Conservation (phyloP, 164 flowering plant species). For the Berberis vulgaris region DNA sequence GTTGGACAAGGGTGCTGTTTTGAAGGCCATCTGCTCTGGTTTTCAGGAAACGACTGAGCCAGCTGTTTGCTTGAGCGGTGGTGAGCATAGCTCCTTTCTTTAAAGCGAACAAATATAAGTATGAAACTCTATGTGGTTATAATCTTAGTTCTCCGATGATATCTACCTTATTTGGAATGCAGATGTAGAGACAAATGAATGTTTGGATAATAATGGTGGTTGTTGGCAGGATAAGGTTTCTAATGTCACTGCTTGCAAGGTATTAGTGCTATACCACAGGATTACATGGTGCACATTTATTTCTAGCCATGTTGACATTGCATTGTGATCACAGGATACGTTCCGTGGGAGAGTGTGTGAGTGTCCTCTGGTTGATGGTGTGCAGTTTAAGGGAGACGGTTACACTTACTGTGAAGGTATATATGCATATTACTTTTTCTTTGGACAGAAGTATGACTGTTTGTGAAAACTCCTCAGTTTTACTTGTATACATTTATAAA, state of each 20-base stretch:
- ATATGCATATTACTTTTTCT: neutral
- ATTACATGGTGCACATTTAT: conserved; percentile 1
- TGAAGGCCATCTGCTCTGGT: conserved; percentile 97
- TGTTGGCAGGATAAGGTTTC: conserved; percentile 75
- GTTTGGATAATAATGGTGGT: conserved; percentile 82
- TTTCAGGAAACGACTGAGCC: conserved; percentile 99
- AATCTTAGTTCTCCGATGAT: no score
- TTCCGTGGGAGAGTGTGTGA: conserved; percentile 96
- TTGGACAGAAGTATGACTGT: neutral
- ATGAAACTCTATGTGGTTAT: no score
- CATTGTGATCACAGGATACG: conserved; percentile 53
- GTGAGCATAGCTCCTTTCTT: conserved; percentile 18
- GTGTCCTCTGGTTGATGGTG: conserved; percentile 86
- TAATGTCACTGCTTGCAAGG: conserved; percentile 82
- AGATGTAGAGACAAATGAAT: conserved; percentile 89
- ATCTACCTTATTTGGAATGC: conserved; percentile 4
- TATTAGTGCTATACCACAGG: conserved; percentile 11
- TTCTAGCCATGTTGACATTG: conserved; percentile 8
- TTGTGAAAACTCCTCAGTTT: no score
- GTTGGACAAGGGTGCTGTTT: conserved; percentile 85
- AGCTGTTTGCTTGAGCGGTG: conserved; percentile 74
- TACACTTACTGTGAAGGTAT: conserved; percentile 80
- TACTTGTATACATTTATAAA: no score
- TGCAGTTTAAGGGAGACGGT: conserved; percentile 97
- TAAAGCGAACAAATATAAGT: no score